phyloP scores from a whole-genome alignment of 2,329 filamentous ascomycete species.

The Cercospora sp. region DNA sequence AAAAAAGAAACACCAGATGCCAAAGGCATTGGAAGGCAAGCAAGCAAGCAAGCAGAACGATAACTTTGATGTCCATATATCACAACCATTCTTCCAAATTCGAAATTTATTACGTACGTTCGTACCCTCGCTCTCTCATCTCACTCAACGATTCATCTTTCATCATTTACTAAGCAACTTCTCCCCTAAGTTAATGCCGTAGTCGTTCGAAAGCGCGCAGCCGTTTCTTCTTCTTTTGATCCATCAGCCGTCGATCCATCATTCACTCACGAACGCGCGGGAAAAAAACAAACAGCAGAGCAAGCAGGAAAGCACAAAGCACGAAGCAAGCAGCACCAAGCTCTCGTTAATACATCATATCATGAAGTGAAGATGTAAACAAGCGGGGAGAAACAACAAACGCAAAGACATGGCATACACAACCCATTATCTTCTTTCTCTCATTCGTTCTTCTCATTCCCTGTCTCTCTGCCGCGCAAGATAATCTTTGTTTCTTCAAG shows the following conservation, averaged over 20 bases:
- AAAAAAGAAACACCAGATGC: no score
- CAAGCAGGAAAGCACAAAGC: not conserved
- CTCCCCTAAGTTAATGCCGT: not conserved
- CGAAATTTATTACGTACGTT: not conserved
- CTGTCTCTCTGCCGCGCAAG: not conserved
- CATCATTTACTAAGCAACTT: not conserved
- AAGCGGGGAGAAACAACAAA: not conserved
- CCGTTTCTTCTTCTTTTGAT: not conserved
- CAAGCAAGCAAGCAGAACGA: no score
- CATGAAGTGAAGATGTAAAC: not conserved
- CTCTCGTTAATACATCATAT: not conserved
- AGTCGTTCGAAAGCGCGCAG: not conserved
- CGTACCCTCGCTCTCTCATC: not conserved
- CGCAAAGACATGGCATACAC: not conserved
- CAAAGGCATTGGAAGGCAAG: no score
- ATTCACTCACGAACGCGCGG: not conserved
- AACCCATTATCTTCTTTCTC: not conserved
- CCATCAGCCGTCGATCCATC: not conserved
- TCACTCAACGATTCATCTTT: no score
- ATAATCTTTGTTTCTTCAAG: not conserved
- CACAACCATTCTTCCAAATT: not conserved
- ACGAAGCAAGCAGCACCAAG: not conserved
- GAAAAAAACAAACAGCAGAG: not conserved
- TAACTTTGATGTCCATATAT: not conserved
- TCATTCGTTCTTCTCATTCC: not conserved